phyloP scores from a whole-genome alignment of 495 filamentous ascomycete species.

The Neurospora tetrasperma region DNA sequence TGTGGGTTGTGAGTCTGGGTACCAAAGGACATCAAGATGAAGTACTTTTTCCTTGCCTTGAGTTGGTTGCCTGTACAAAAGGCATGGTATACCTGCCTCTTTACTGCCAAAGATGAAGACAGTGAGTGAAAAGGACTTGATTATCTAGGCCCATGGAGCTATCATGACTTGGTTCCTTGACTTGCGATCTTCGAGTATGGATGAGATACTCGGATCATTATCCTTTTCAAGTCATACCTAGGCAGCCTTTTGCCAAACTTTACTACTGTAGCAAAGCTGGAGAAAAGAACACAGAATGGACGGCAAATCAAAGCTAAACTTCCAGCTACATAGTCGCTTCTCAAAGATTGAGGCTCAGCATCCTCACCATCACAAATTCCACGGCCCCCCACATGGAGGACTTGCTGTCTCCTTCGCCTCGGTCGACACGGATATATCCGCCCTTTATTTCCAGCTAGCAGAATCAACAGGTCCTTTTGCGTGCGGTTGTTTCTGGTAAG shows the following conservation, averaged over 20 bases:
- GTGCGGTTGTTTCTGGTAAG: not conserved
- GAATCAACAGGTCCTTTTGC: not conserved
- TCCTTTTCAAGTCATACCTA: not conserved
- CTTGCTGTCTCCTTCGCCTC: not conserved
- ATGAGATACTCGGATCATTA: not conserved
- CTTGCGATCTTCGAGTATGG: not conserved
- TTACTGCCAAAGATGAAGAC: not conserved
- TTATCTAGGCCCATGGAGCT: not conserved
- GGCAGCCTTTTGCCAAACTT: not conserved
- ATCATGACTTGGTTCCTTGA: not conserved
- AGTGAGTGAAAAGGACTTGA: not conserved
- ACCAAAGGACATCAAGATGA: not conserved
- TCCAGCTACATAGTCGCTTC: not conserved
- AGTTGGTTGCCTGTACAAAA: not conserved
- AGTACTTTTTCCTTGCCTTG: not conserved
- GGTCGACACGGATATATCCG: not conserved
- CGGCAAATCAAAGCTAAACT: not conserved
- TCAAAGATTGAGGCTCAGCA: not conserved
- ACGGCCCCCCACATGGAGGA: not conserved
- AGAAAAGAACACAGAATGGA: not conserved
- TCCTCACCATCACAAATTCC: not conserved
- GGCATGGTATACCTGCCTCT: not conserved
- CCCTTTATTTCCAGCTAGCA: not conserved
- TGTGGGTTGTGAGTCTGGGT: not conserved
- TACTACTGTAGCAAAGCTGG: not conserved